Evolutionary conservation across 78 protist genomes (phyloP), one percentile per base, ranked within the genome.

Genomic region (Andalucia godoyi): DNA sequence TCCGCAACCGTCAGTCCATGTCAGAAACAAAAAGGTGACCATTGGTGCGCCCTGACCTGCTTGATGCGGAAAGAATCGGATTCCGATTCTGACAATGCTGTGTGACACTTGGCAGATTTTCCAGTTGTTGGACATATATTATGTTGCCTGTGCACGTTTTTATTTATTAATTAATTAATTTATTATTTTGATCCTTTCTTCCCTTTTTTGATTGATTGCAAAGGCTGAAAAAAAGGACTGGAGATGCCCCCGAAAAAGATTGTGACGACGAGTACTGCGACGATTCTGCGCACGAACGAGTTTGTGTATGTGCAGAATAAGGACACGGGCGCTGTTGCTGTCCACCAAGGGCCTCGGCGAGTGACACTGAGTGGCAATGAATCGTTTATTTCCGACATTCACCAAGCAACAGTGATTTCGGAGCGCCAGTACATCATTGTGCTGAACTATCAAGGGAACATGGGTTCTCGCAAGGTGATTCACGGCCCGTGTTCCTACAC

Each of bases 351-450:
- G 21, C 60, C 60, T 55, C 21, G n/a, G 21, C 21, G 60, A 55
- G 25, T 55, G 21, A 21, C 21, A 21, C 21, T 55, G n/a, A 21
- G n/a, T 30, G 21, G 54, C 21, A 55, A 55, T 55, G 60, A 55
- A 21, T 18, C 21, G 25, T 29, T 29, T 29, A 21, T 55, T 29
- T 21, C 53, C 21, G 60, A 55, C 21, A 21, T 21, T 29, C n/a
- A 29, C 21, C 21, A 55, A 21, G 21, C 53, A 21, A 21, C n/a
- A 55, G 55, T 63, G 32, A 9, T 71, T n/a, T 42, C 7, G 55
- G 60, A 63, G 38, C 54, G 30, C 34, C 66, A 71, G 62, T 71
- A 30, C 33, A 58, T 42, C 52, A 42, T 71, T 23, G 10, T 71
- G 39, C 33, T 41, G 17, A 33, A 71, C 53, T 46, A 65, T 37